phyloP scores from a whole-genome alignment of 768 basidiomycete species.

The Boletales sp. region DNA sequence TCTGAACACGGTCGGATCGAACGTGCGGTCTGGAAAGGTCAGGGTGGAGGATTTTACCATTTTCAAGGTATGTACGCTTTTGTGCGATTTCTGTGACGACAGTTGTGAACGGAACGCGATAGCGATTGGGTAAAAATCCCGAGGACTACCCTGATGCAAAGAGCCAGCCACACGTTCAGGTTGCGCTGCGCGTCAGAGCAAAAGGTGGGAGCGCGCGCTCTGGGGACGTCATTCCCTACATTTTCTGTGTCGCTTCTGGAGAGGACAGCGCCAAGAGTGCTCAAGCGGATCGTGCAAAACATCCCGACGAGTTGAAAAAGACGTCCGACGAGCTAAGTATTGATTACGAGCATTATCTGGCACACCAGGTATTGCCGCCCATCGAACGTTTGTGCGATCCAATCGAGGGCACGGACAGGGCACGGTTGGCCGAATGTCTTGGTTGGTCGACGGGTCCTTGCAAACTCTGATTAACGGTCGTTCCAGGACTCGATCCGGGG shows the following conservation, averaged over 20 bases:
- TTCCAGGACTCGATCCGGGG: conserved; percentile 55
- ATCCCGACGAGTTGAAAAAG: conserved; percentile 88
- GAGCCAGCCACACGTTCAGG: conserved; percentile 94
- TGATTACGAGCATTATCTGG: conserved; percentile 90
- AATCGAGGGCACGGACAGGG: conserved; percentile 92
- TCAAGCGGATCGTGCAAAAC: conserved; percentile 88
- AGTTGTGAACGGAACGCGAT: background rate
- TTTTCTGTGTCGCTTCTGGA: conserved; percentile 82
- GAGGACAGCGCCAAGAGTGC: conserved; percentile 66
- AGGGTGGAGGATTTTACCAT: conserved; percentile 94
- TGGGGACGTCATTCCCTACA: conserved; percentile 94
- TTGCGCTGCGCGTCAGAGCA: conserved; percentile 85
- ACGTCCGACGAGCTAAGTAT: conserved; percentile 62
- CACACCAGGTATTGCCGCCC: conserved; percentile 89
- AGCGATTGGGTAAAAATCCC: conserved; percentile 96
- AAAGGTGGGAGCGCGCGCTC: conserved; percentile 75
- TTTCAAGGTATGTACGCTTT: conserved; percentile 66
- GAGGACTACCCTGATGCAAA: conserved; percentile 97
- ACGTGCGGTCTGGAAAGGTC: conserved; percentile 72
- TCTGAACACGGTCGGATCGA: conserved; percentile 68
- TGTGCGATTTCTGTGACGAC: background rate
- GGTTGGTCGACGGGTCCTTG: conserved; percentile 45
- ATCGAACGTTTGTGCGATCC: conserved; percentile 94
- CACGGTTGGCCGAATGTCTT: conserved; percentile 91
- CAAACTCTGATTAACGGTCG: background rate